Conservation (phyloP, 306 rosid species). For the Corylus avellana region DNA sequence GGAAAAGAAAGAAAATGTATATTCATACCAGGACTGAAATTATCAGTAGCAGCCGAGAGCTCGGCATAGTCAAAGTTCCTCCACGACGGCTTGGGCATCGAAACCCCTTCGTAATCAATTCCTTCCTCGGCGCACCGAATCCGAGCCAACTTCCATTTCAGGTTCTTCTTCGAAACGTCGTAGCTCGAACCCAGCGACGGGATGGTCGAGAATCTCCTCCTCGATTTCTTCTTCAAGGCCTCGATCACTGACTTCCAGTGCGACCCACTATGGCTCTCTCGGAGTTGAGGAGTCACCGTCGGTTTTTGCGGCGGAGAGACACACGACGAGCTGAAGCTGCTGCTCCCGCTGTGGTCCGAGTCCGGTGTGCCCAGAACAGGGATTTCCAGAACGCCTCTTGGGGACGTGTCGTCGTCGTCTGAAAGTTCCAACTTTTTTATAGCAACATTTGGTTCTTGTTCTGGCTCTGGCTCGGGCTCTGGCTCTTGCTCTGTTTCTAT, state of each 20-base stretch:
- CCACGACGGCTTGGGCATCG: conserved; percentile 71
- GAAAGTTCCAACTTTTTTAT: conserved; percentile 14
- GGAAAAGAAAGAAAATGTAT: too few relatives aligned
- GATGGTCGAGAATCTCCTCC: conserved; percentile 49
- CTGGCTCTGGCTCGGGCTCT: conserved; percentile 11
- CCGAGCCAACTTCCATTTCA: conserved; percentile 58
- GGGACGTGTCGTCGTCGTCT: conserved; percentile 54
- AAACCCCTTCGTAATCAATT: conserved; percentile 38
- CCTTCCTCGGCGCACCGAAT: conserved; percentile 61
- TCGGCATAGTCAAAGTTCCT: conserved; percentile 69
- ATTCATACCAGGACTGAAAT: conserved; percentile 61
- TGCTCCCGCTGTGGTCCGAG: conserved; percentile 46
- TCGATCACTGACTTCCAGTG: conserved; percentile 69
- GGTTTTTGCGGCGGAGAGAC: conserved; percentile 31
- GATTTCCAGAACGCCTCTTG: conserved; percentile 74
- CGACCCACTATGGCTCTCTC: conserved; percentile 27
- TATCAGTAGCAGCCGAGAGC: conserved; percentile 64
- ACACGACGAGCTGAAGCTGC: conserved; percentile 24
- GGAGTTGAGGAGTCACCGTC: not conserved
- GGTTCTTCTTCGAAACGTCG: conserved; percentile 49
- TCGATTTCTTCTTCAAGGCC: conserved; percentile 56
- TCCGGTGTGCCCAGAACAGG: conserved; percentile 51
- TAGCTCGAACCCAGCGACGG: conserved; percentile 48
- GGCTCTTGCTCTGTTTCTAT: not conserved
- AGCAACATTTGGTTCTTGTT: not conserved